Evolutionary conservation across 768 basidiomycete species (phyloP), one percentile per base, ranked within the genome.

Genomic region (Tylopilus sp.): DNA sequence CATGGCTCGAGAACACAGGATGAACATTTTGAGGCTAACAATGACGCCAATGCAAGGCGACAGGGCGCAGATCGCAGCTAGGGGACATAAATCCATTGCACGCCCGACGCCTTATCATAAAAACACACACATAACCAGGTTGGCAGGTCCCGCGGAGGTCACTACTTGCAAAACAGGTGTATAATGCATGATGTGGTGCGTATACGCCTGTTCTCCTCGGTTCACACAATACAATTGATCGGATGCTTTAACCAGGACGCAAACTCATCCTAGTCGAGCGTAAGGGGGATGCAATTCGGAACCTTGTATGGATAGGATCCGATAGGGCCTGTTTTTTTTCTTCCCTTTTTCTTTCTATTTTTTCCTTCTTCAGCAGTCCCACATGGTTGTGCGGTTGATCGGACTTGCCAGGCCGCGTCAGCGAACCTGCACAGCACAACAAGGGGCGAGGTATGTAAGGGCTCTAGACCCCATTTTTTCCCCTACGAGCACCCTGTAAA

Each of bases 391-490:
- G 15, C 6, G 8, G 17, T 30, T 44, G 20, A 51, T 57, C 56
- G 50, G 56, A 28, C 41, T 43, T 11, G 20, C 38, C 26, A 35
- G 8, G 18, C 25, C 46, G 20, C 23, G 2, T 45, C 28, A 28
- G 28, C 20, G 26, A 41, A 17, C 21, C n/a, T 28, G 45, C 21
- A 23, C 40, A 15, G 23, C 5, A 21, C 38, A 17, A 35, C 33
- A 35, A 50, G 45, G 46, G 46, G 47, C 6, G 4, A 18, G 3
- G 20, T 30, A 50, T 15, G 40, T 53, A 59, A 53, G 49, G 51
- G 41, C 18, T 35, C 39, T 30, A 8, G 26, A 50, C 57, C 61
- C 51, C 62, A 49, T 35, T 44, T 33, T 3, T 11, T 40, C 9
- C n/a, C 46, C 43, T 40, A 49, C 28, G 20, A 38, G 26, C 20